Percentiles rank a stretch among this genome's conserved stretches.
These are phyloP conservation scores for Discostella stelligeroides DNA, from an alignment of 108 stramenopile species.

Conservation along the genomic window DNA sequence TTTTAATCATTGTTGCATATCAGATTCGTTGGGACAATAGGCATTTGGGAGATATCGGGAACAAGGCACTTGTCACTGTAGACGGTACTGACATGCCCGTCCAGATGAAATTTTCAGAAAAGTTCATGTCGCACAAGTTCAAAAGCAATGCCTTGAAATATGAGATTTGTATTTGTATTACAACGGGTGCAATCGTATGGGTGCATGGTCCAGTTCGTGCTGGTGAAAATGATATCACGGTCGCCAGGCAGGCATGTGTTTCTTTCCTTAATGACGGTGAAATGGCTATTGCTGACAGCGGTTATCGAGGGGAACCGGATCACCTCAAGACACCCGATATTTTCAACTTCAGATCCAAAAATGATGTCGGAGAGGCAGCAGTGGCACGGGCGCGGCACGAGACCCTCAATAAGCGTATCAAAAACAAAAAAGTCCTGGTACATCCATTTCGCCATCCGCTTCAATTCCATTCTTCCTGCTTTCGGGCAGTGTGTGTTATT, in stretches of 20 bases:
- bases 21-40: constrained; percentile 14
- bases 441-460: constrained; percentile 7
- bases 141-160: constrained; percentile 22
- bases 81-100: too few relatives aligned
- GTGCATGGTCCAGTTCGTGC: constrained; percentile 22
- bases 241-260: constrained; percentile 9
- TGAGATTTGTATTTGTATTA: constrained; percentile 34
- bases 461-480: background rate
- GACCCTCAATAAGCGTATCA: constrained; percentile 6
- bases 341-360: background rate
- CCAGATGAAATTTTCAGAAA: constrained; percentile 11
- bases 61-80: too few relatives aligned
- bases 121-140: too few relatives aligned
- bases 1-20: background rate
- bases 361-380: background rate
- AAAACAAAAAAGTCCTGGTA: background rate
- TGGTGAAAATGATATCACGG: too few relatives aligned
- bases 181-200: constrained; percentile 29
- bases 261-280: too few relatives aligned
- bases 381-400: constrained; percentile 1
- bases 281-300: constrained; percentile 19
- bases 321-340: constrained; percentile 10
- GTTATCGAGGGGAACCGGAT: constrained; percentile 9
- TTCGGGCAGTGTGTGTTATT: too few relatives aligned
- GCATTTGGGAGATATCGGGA: too few relatives aligned